A percentile compares a stretch with the other conserved stretches of the same genome.
Conservation (phyloP, 1,284 basidiomycete species). For the Sanghuangporus baumii region DNA sequence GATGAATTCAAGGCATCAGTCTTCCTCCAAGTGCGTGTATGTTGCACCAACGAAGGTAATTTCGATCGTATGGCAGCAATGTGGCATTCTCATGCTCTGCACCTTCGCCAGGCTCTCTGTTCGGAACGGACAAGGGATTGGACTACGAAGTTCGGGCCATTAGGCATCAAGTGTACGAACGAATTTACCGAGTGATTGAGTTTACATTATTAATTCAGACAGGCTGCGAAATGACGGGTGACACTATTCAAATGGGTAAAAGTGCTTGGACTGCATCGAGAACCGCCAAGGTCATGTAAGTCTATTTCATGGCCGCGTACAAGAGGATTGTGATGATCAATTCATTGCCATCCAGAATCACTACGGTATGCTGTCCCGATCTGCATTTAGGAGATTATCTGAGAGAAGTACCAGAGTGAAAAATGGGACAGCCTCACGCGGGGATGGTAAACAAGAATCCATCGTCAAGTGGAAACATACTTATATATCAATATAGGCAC, state of each 20-base stretch:
- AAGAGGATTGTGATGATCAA: neutral
- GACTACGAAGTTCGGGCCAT: slow-evolving; percentile 68
- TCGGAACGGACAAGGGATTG: slow-evolving; percentile 84
- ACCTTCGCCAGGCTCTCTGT: slow-evolving; percentile 70
- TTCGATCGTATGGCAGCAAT: neutral
- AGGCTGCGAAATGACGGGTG: slow-evolving; percentile 91
- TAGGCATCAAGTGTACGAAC: slow-evolving; percentile 68
- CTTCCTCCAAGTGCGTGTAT: slow-evolving; percentile 75
- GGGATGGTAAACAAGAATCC: slow-evolving; percentile 48
- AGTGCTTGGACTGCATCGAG: slow-evolving; percentile 68
- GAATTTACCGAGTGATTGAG: neutral
- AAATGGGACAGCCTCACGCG: slow-evolving; percentile 93
- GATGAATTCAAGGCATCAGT: slow-evolving; percentile 34
- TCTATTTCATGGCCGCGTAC: neutral
- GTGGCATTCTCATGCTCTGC: neutral
- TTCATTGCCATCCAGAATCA: slow-evolving; percentile 45
- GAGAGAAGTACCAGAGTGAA: slow-evolving; percentile 58
- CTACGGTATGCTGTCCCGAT: slow-evolving; percentile 47
- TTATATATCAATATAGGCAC: slow-evolving; percentile 38
- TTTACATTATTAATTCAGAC: neutral
- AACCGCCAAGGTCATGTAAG: slow-evolving; percentile 71
- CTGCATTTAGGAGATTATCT: neutral
- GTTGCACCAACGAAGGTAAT: slow-evolving; percentile 89
- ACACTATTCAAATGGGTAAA: slow-evolving; percentile 62
- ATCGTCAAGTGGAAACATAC: neutral